Evolutionary conservation across 169 alveolate species (phyloP), one percentile per base, ranked within the genome.

Genomic region (Eimeria falciformis): DNA sequence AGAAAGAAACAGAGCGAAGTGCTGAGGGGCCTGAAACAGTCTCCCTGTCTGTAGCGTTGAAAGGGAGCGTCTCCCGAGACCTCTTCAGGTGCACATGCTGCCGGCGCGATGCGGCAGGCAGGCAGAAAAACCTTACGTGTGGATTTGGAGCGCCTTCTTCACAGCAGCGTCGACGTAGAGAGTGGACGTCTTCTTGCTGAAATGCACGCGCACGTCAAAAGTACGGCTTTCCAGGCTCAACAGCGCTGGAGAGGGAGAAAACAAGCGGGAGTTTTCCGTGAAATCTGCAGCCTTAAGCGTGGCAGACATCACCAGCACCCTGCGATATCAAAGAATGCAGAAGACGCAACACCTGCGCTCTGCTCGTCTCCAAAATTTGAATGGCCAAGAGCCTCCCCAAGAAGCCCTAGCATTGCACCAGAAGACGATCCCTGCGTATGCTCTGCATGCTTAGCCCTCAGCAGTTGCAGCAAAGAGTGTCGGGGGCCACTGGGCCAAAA

Each of bases 231-330:
- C 98, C 27, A 98, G 96, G 83, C 95, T 94, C 14, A 98, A 93
- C 66, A 96, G 91, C 29, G 98, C 98, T 5, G 97, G 96, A 25
- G 97, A 94, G 21, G 94, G 91, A n/a, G 96, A 96, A 86, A 98
- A 97, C 40, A 98, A 96, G 84, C 94, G 94, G 79, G 96, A 93
- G 93, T 98, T 98, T 45, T 96, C 97, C 3, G 98, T 95, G 96
- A 98, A 98, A 93, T 98, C 99, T 23, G 95, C 95, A 23, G 98
- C 97, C 58, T 98, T 94, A 50, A 98, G 94, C 11, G 99, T 99
- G n/a, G 99, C 99, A 55, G 99, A 97, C 99, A 99, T 99, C 69
- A 99, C 98, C 66, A 99, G 97, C 95, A 99, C 94, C 93, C 99
- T 97, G 93, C 40, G 97, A 91, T 1, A 6, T 0, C n/a, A n/a